Evolutionary conservation across 2,329 filamentous ascomycete genomes (phyloP).

Genomic region (Beauveria varroae): DNA sequence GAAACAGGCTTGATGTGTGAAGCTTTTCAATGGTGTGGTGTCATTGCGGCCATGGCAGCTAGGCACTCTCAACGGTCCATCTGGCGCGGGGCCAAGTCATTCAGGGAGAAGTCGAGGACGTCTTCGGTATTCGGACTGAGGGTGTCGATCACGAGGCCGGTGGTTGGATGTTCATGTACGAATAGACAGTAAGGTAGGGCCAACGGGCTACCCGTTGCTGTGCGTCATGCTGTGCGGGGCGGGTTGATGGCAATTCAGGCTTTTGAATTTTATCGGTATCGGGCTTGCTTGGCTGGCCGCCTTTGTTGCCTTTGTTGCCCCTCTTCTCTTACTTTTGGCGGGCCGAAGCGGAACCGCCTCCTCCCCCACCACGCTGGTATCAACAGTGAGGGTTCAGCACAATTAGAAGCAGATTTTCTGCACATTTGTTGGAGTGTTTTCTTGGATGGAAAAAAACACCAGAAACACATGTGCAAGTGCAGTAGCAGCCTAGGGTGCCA

Average conservation of each 20-base stretch:
- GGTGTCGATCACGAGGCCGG: conserved; percentile 1
- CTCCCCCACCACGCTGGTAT: background rate
- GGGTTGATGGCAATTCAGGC: background rate
- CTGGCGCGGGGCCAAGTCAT: conserved; percentile 1
- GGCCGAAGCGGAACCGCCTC: background rate
- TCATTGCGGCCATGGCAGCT: background rate
- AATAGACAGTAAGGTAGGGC: too few relatives aligned
- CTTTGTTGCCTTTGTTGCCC: background rate
- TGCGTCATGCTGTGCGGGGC: background rate
- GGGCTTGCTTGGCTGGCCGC: too few relatives aligned
- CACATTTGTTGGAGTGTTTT: too few relatives aligned
- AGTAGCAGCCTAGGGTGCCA: too few relatives aligned
- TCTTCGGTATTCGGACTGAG: background rate
- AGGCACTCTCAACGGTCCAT: background rate
- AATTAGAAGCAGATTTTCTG: too few relatives aligned
- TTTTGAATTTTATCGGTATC: background rate
- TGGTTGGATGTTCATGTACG: background rate
- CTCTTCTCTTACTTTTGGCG: background rate
- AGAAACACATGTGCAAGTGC: too few relatives aligned
- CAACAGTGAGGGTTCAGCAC: background rate
- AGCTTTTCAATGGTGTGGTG: background rate
- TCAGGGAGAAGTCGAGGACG: background rate
- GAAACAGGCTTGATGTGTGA: background rate
- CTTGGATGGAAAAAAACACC: too few relatives aligned
- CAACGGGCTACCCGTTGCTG: background rate